Base-by-base conservation (phyloP, 2,329 filamentous ascomycete species). In the Sarocladiaceae sp. region DNA sequence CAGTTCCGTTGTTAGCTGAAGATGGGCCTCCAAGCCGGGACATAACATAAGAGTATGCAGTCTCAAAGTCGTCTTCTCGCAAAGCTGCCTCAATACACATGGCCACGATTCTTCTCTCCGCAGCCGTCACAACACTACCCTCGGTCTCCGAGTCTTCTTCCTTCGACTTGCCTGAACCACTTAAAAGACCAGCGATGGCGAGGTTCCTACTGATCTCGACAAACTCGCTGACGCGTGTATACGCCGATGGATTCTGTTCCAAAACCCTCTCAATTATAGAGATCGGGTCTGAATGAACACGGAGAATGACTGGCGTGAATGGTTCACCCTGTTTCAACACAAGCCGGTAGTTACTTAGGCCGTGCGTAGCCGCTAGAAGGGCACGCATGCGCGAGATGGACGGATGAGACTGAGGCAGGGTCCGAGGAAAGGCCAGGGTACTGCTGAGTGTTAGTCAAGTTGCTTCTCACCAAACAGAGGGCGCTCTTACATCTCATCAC, bases 81-180 rank as follows among this genome's bases (percentile, higher is more conserved):
- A 93, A 70, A 11, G 87, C 85, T 12, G 84, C 81, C 57, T 88
- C 82, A 32, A 91, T 80, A 50, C 86, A 88, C 83, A 91, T 88
- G 47, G 84, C 83, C 5, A 81, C 82, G 42, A 93, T 80, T 23
- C 86, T 77, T 39, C 76, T 78, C 56, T 83, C 79, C 3, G 78
- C 74, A 29, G 68, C 56, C 3, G 59, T 51, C 7, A 61, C 62
- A 33, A 60, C 59, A 18, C 49, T 52, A 45, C 51, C 49, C 27
- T 62, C 50, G 33, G 58, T 51, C 4, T 60, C 55, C 10, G 45
- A n/a, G 16, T 34, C 34, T 4, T 37, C 18, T 21, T 29, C 26
- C n/a, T 49, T 53, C 16, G 19, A 31, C 19, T 33, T 29, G 10
- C 45, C 47, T 29, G 44, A 40, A 9, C 32, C 19, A 3, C 13